Evolutionary conservation across 345 rosid species (phyloP).

Genomic region (Linum tenue): DNA sequence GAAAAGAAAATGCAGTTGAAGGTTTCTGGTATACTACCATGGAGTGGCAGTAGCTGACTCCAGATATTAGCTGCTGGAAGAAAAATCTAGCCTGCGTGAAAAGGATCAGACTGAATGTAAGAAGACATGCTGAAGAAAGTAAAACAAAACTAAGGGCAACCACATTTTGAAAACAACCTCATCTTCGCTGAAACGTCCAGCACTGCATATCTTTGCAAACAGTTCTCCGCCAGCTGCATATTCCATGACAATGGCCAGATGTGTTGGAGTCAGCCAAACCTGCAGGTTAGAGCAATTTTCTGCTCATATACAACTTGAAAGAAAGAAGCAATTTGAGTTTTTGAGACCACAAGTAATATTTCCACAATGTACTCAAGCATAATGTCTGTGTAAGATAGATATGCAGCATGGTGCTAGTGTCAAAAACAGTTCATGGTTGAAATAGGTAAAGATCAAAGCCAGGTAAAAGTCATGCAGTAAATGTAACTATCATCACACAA

Average conservation of each 20-base stretch:
- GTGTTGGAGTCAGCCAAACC: slow-evolving; percentile 57
- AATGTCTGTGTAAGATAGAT: too few relatives aligned
- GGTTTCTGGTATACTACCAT: slow-evolving; percentile 36
- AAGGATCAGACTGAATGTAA: slow-evolving; percentile 3
- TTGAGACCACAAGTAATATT: neutral
- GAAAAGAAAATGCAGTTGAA: neutral
- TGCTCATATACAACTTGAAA: neutral
- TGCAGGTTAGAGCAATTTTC: neutral
- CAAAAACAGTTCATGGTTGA: neutral
- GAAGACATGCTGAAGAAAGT: neutral
- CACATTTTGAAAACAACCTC: slow-evolving; percentile 35
- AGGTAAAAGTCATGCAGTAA: neutral
- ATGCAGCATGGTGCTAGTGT: too few relatives aligned
- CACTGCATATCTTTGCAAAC: slow-evolving; percentile 64
- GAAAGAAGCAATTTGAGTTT: neutral
- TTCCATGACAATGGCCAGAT: slow-evolving; percentile 78
- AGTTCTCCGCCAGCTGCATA: slow-evolving; percentile 93
- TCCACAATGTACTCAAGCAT: too few relatives aligned
- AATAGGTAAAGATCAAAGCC: neutral
- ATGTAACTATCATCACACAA: neutral
- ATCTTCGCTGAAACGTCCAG: slow-evolving; percentile 89
- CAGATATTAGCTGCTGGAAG: slow-evolving; percentile 84
- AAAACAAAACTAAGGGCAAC: slow-evolving; percentile 4
- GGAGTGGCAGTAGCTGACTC: slow-evolving; percentile 85
- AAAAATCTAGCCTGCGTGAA: slow-evolving; percentile 57